phyloP scores from a whole-genome alignment of 176 grass and related monocot species.

The Puccinellia tenuiflora region DNA sequence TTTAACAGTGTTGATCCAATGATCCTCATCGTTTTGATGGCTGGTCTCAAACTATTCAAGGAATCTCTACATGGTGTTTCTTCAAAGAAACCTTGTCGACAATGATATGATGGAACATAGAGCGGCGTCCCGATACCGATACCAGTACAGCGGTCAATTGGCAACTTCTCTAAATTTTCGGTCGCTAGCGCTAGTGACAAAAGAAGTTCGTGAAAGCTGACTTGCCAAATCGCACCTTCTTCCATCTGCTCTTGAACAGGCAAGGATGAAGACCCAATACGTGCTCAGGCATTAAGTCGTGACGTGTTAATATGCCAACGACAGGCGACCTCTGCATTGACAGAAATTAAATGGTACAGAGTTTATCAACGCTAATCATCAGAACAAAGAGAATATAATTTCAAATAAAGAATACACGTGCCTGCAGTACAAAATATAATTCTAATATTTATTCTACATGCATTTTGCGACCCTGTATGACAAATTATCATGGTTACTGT shows the following conservation, averaged over 20 bases:
- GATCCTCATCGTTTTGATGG: not conserved
- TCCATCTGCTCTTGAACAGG: slow-evolving; percentile 72
- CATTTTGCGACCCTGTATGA: not conserved
- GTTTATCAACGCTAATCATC: not conserved
- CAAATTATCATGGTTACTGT: not conserved
- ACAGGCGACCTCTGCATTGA: slow-evolving; percentile 61
- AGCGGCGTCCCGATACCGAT: not conserved
- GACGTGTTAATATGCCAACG: slow-evolving; percentile 80
- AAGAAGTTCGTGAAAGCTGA: slow-evolving; percentile 40
- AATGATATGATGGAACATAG: not conserved
- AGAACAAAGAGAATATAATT: not conserved
- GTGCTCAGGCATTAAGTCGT: slow-evolving; percentile 92
- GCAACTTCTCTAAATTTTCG: not conserved
- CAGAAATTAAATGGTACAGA: not conserved
- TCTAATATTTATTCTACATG: not conserved
- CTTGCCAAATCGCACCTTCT: slow-evolving; percentile 64
- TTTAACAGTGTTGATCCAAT: not conserved
- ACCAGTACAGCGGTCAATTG: not conserved
- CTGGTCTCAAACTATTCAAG: not conserved
- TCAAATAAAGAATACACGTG: not conserved
- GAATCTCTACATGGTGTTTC: not conserved
- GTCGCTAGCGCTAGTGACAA: slow-evolving; percentile 4
- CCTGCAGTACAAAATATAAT: not conserved
- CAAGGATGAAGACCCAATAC: slow-evolving; percentile 67
- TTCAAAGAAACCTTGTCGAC: not conserved